Conservation (phyloP, 73 alveolate species). For the Halteria grandinella region DNA sequence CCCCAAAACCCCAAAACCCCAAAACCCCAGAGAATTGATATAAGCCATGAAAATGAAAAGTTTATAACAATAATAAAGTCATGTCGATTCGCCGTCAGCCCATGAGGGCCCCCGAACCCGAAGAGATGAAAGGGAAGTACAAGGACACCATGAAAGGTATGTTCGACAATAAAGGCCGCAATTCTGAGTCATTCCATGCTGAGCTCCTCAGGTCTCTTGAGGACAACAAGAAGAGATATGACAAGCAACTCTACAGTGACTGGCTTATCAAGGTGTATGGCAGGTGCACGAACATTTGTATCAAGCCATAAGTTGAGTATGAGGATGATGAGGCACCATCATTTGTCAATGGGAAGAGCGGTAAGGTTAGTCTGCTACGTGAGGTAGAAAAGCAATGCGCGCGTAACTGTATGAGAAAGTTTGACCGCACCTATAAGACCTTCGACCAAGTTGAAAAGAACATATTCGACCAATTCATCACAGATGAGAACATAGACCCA, state of each 20-base stretch:
- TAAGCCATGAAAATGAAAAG: too few relatives aligned
- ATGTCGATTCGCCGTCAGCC: too few relatives aligned
- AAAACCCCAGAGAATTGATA: too few relatives aligned
- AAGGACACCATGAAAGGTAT: conserved; percentile 51
- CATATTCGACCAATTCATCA: conserved; percentile 9
- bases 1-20: too few relatives aligned
- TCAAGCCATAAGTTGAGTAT: background rate
- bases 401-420: conserved; percentile 48
- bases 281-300: conserved; percentile 25
- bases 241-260: conserved; percentile 27
- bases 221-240: conserved; percentile 20
- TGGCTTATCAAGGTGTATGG: conserved; percentile 35
- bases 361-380: background rate
- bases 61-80: too few relatives aligned
- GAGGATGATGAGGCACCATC: background rate
- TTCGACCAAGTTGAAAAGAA: conserved; percentile 5
- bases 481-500: conserved; percentile 5
- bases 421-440: conserved; percentile 27
- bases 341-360: background rate
- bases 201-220: conserved; percentile 3
- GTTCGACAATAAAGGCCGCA: conserved; percentile 29
- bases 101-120: too few relatives aligned
- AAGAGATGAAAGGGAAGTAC: too few relatives aligned
- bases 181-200: background rate
- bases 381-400: conserved; percentile 46